Evolutionary conservation across 495 filamentous ascomycete species (phyloP), one percentile per base, ranked within the genome.

Genomic region (Talaromyces thailandensis): DNA sequence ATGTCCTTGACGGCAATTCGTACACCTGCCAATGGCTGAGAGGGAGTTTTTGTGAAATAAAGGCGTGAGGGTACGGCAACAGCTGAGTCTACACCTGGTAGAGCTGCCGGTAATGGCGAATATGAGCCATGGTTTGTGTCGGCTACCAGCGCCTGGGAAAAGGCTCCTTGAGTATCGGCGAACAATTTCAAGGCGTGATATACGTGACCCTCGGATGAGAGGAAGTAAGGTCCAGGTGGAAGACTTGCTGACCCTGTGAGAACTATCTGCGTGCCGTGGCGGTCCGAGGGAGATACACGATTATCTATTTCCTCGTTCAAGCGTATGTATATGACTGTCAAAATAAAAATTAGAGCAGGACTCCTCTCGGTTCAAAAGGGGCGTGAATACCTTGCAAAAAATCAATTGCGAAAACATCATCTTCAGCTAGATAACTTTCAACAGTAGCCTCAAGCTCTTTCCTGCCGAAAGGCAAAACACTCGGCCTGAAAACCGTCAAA

Each of bases 211-310:
- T 64, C 55, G 1, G 68, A 58, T 14, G 77, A 73, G 12, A 78
- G 60, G 64, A 83, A 81, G 65, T 82, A 82, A 0, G 80, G 81
- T 0, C 81, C 81, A 0, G 68, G 66, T 0, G 79, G 76, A 16
- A 82, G 61, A 8, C 64, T 62, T 1, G 50, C 25, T 9, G 50
- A 28, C n/a, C 50, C 50, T 6, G 4, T 53, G 2, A 53, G 24
- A 6, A 53, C 23, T 32, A 5, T 48, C 21, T 48, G 1, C 5
- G 18, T 21, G n/a, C 43, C n/a, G 43, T 48, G 21, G 43, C 43
- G n/a, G 5, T 48, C 43, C 9, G 43, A 48, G 6, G 7, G 5
- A 48, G n/a, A 48, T 21, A 48, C 21, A 18, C 6, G 6, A 4
- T 9, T 1, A 7, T 48, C 43, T 21, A 1, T 48, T 21, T 48